Evolutionary conservation across 1,284 basidiomycete species (phyloP), one percentile per base, ranked within the genome.

Genomic region (Trametes pubescens): DNA sequence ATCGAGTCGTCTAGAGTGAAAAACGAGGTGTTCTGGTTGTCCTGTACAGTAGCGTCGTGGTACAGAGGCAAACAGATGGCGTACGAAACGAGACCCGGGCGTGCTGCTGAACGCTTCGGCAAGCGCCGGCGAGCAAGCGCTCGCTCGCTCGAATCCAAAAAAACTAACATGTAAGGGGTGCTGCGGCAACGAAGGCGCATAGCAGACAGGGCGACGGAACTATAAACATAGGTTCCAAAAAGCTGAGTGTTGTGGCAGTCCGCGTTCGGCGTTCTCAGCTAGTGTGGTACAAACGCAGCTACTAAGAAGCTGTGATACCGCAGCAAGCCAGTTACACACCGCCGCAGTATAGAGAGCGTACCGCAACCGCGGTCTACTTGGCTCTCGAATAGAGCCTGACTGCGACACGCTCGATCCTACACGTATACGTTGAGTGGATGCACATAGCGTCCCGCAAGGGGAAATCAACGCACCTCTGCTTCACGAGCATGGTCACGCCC

Each of bases 401-500:
- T 1, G 57, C 57, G 4, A 43, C 51, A 21, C 56, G 52, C 24
- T 65, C 64, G 22, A 65, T 61, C 18, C 64, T 65, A 18, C 2
- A 14, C 9, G 14, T 11, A n/a, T 14, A 21, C 5, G 18, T 7
- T 55, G 6, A 51, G 49, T 32, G 4, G 4, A 13, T 7, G 1
- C 21, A 22, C 29, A 6, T 4, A 16, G 26, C 3, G 29, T 2
- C 40, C 11, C n/a, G 26, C 10, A 21, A n/a, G 18, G 4, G 11
- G 34, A 13, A 37, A 18, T 29, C 22, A 10, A 43, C 24, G 14
- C 6, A 80, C 83, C 84, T 76, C 68, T 85, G 82, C 73, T 87
- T 87, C 21, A 86, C 80, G 68, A 86, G 73, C 74, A 86, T 84
- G 8, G 84, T 84, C 5, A 86, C 79, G 0, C 85, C 85, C 69